Evolutionary conservation across 805 yeast species (phyloP).

Genomic region (Saccharomycopsis selenospora): DNA sequence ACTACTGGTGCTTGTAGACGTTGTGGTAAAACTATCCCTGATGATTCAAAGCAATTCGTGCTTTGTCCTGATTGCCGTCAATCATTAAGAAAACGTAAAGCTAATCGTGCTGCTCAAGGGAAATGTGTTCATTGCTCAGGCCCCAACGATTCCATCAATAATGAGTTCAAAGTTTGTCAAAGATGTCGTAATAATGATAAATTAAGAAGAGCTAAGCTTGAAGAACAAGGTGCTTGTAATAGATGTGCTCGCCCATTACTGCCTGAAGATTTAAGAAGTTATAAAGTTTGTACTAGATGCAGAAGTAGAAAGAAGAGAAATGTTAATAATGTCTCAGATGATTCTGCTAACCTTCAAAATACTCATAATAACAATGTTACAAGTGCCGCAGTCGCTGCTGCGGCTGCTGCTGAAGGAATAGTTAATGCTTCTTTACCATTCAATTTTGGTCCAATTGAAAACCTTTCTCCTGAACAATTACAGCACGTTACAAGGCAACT

Average conservation of each 20-base stretch:
- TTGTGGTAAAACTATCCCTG: constrained; percentile 50
- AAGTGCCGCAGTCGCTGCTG: constrained; percentile 1
- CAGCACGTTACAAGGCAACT: not conserved
- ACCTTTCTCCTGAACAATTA: constrained; percentile 1
- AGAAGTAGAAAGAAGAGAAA: constrained; percentile 44
- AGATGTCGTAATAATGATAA: constrained; percentile 59
- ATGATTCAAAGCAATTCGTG: constrained; percentile 44
- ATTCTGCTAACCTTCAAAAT: not conserved
- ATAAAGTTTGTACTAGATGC: constrained; percentile 51
- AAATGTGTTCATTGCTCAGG: constrained; percentile 66
- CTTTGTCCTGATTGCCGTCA: constrained; percentile 55
- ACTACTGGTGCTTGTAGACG: constrained; percentile 59
- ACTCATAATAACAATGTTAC: not conserved
- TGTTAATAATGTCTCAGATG: not conserved
- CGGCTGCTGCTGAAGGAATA: not conserved
- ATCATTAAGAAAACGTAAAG: constrained; percentile 47
- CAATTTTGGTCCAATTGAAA: not conserved
- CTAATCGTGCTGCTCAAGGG: constrained; percentile 53
- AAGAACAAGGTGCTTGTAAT: constrained; percentile 52
- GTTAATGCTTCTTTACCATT: not conserved
- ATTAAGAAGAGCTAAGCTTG: constrained; percentile 47
- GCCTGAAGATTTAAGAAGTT: constrained; percentile 41
- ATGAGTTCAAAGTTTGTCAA: constrained; percentile 54
- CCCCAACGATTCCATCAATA: constrained; percentile 38
- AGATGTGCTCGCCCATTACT: constrained; percentile 48